A percentile compares a stretch with the other conserved stretches of the same genome.
phyloP scores from a whole-genome alignment of 1,284 basidiomycete genomes.

The Caloboletus inedulis region DNA sequence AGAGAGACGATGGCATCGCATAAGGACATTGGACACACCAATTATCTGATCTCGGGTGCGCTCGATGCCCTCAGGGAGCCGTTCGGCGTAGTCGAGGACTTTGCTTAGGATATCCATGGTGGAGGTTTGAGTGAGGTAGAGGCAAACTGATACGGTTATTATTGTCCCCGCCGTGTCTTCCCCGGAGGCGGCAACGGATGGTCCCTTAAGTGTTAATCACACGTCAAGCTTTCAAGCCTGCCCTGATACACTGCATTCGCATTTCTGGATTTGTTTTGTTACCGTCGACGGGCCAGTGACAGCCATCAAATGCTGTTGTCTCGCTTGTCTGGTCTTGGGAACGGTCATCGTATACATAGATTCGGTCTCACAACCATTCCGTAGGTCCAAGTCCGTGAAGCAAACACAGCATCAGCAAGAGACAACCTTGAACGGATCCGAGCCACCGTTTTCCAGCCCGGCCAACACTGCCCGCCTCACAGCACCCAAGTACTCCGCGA shows the following conservation, averaged over 20 bases:
- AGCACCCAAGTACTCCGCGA: constrained; percentile 70
- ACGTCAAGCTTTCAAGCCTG: background rate
- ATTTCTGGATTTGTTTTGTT: background rate
- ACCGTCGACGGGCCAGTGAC: background rate
- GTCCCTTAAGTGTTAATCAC: constrained; percentile 5
- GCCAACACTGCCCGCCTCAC: constrained; percentile 69
- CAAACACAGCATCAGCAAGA: constrained; percentile 19
- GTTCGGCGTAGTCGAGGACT: constrained; percentile 30
- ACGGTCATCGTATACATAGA: background rate
- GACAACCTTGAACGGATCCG: constrained; percentile 64
- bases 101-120: constrained; percentile 38
- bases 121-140: constrained; percentile 1
- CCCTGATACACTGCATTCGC: background rate
- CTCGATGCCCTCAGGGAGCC: constrained; percentile 43
- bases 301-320: background rate
- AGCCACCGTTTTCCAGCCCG: constrained; percentile 68
- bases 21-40: constrained; percentile 34
- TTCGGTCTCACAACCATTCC: constrained; percentile 3
- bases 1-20: background rate
- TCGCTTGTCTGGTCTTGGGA: background rate
- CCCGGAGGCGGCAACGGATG: background rate
- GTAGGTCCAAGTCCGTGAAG: background rate
- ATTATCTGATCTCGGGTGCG: constrained; percentile 51
- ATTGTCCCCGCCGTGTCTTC: background rate
- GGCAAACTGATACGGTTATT: background rate